A percentile compares a stretch with the other conserved stretches of the same genome.
phyloP scores from a whole-genome alignment of 2,329 filamentous ascomycete species.

The Penicillium fuscoglaucum region DNA sequence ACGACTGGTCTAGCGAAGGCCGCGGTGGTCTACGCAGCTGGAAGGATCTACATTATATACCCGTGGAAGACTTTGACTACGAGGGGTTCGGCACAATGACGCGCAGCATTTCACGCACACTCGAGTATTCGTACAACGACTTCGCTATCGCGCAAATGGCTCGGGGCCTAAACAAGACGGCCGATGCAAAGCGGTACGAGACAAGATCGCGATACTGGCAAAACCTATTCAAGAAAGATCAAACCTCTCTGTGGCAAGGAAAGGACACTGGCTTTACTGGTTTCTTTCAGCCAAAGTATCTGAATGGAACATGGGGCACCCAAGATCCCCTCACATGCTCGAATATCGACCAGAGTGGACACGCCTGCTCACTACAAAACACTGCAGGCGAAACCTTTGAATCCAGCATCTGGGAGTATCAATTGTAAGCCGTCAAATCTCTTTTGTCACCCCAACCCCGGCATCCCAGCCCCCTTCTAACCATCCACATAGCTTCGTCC shows the following conservation, averaged over 20 bases:
- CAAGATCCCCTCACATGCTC: slow-evolving; percentile 60
- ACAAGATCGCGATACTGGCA: slow-evolving; percentile 64
- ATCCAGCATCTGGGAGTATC: slow-evolving; percentile 40
- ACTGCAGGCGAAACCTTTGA: slow-evolving; percentile 37
- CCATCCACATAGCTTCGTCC: slow-evolving; percentile 49
- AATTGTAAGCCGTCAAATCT: slow-evolving; percentile 46
- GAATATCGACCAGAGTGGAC: slow-evolving; percentile 55
- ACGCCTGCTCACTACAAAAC: slow-evolving; percentile 36
- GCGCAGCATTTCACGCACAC: slow-evolving; percentile 67
- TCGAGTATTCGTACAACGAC: slow-evolving; percentile 77
- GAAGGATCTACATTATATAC: slow-evolving; percentile 70
- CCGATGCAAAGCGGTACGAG: slow-evolving; percentile 61
- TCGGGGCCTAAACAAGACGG: slow-evolving; percentile 53
- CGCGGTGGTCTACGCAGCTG: slow-evolving; percentile 69
- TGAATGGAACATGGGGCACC: slow-evolving; percentile 68
- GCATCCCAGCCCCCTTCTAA: slow-evolving; percentile 28
- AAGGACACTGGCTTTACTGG: slow-evolving; percentile 66
- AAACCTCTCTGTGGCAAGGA: slow-evolving; percentile 58
- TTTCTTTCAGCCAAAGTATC: slow-evolving; percentile 69
- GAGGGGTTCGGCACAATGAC: slow-evolving; percentile 68
- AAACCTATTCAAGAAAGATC: slow-evolving; percentile 65
- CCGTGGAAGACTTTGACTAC: slow-evolving; percentile 67
- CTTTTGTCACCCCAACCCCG: slow-evolving; percentile 37
- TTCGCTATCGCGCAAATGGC: slow-evolving; percentile 66
- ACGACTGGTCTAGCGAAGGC: slow-evolving; percentile 68